Percentiles rank a stretch among this genome's conserved stretches.
phyloP scores from a whole-genome alignment of 2,329 filamentous ascomycete species.

The Colletotrichum neosansevieriae region DNA sequence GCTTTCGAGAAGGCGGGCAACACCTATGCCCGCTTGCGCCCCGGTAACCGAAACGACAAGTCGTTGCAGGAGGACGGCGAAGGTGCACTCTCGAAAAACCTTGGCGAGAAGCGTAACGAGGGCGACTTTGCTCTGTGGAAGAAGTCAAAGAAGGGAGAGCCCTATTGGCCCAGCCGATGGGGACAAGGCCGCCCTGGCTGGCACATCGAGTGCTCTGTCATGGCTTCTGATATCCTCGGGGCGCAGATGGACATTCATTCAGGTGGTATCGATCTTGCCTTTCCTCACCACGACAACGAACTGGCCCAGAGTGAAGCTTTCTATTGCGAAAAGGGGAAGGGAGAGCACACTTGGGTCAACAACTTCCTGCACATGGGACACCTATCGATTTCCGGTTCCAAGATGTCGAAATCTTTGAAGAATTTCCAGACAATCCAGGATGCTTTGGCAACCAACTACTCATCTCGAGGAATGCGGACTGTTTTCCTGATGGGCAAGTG shows the following conservation, averaged over 20 bases:
- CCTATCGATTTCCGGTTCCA: slow-evolving; percentile 82
- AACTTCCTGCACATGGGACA: slow-evolving; percentile 98
- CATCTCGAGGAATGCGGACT: slow-evolving; percentile 82
- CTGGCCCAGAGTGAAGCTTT: slow-evolving; percentile 92
- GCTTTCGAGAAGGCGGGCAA: slow-evolving; percentile 89
- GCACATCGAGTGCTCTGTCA: slow-evolving; percentile 97
- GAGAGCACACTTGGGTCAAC: slow-evolving; percentile 84
- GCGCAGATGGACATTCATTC: slow-evolving; percentile 92
- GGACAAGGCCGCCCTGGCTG: slow-evolving; percentile 89
- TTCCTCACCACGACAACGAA: slow-evolving; percentile 95
- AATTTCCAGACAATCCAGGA: slow-evolving; percentile 96
- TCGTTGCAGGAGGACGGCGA: slow-evolving; percentile 89
- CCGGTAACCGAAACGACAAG: slow-evolving; percentile 87
- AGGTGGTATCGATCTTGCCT: slow-evolving; percentile 89
- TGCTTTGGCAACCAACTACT: slow-evolving; percentile 78
- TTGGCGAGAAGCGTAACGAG: slow-evolving; percentile 76
- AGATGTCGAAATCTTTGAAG: slow-evolving; percentile 97
- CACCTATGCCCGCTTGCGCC: slow-evolving; percentile 85
- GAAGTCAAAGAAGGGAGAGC: slow-evolving; percentile 89
- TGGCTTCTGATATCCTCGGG: slow-evolving; percentile 91
- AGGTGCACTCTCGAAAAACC: slow-evolving; percentile 77
- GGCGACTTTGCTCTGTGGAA: slow-evolving; percentile 97
- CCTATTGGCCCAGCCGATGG: slow-evolving; percentile 90
- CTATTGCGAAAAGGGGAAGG: slow-evolving; percentile 67
- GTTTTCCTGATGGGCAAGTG: slow-evolving; percentile 90